Evolutionary conservation across 768 basidiomycete species (phyloP).

Genomic region (Tulasnella sp.): DNA sequence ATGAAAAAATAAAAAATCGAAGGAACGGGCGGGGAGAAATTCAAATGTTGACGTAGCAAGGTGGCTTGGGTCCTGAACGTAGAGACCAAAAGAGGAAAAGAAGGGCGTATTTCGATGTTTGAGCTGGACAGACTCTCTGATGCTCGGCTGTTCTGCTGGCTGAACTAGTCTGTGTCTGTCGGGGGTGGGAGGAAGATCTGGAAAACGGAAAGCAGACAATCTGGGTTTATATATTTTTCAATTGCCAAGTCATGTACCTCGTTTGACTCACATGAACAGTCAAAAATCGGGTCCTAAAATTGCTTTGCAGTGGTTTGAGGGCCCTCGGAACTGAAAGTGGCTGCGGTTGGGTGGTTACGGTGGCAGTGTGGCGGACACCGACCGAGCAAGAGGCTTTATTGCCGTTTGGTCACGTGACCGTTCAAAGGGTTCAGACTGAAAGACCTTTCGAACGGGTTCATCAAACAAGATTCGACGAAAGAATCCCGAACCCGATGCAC

Average conservation of each 20-base stretch:
- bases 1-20: background rate
- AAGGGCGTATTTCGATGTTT: background rate
- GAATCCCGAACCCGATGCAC: too few relatives aligned
- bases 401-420: too few relatives aligned
- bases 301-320: background rate
- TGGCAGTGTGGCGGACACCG: background rate
- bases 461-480: too few relatives aligned
- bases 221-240: background rate
- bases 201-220: background rate
- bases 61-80: background rate
- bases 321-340: background rate
- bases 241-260: too few relatives aligned
- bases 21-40: background rate
- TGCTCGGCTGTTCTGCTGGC: background rate
- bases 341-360: background rate
- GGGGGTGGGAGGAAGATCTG: background rate
- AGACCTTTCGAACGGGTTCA: too few relatives aligned
- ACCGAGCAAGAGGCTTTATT: too few relatives aligned
- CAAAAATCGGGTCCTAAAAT: background rate
- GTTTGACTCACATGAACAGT: background rate
- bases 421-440: too few relatives aligned
- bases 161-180: background rate
- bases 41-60: too few relatives aligned
- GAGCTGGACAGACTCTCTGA: background rate
- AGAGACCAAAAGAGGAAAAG: background rate